Conservation (phyloP, 306 rosid species). For the Trifolium repens region DNA sequence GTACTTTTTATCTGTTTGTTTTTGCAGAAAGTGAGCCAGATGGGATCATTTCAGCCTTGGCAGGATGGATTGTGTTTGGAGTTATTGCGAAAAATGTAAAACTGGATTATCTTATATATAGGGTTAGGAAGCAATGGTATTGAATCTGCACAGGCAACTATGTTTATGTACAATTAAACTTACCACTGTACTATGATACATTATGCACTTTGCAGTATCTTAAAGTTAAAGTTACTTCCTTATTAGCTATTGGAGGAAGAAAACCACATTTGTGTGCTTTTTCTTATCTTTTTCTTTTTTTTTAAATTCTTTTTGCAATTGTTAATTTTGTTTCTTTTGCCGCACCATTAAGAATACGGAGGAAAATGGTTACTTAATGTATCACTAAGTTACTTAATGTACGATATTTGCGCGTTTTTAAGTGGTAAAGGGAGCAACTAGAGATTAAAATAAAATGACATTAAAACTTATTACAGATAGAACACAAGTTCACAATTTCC, state of each 20-base stretch:
- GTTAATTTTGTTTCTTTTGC: background rate
- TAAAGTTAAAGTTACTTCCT: background rate
- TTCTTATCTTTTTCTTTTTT: background rate
- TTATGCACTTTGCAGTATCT: background rate
- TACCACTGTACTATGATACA: background rate
- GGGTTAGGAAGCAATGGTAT: conserved; percentile 18
- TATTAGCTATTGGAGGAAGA: background rate
- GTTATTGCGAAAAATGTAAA: conserved; percentile 37
- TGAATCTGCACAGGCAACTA: background rate
- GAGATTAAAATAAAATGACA: conserved; percentile 3
- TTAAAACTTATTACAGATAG: conserved; percentile 31
- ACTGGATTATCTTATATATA: background rate
- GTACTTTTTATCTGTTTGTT: conserved; percentile 4
- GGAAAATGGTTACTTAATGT: background rate
- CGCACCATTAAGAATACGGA: background rate
- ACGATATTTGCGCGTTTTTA: background rate
- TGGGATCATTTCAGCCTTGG: conserved; percentile 71
- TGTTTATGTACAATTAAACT: conserved; percentile 18
- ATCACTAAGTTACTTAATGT: background rate
- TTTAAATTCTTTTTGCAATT: background rate
- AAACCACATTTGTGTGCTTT: background rate
- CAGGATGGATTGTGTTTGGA: conserved; percentile 52
- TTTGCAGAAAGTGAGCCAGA: conserved; percentile 55
- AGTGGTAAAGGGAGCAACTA: background rate
- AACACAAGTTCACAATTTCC: conserved; percentile 9